Base-by-base conservation (phyloP, 345 rosid species). In the Acer negundo region DNA sequence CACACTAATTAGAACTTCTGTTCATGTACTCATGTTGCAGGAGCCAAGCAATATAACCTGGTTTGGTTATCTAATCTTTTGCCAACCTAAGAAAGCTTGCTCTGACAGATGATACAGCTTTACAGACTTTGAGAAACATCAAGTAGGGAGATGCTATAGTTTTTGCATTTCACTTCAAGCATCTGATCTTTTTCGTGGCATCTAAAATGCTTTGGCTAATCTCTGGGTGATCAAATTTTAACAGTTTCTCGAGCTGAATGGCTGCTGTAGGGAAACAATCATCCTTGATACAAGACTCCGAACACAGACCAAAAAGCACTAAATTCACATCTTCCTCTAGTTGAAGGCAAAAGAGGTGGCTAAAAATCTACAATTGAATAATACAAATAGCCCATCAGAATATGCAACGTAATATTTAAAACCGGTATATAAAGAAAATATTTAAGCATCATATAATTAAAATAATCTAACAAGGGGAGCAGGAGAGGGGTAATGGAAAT, bases 241-340 rank as follows among this genome's bases (percentile, higher is more conserved):
- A 79, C 67, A 95, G 79, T 70, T 87, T 89, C 72, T 82, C 89
- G 4, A 93, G 85, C 70, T 76, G 75, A 62, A 23, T 15, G 40
- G 91, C 79, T 10, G 93, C 90, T 69, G 77, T 83, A 5, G 88
- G 82, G 74, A 89, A 84, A 77, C 80, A 74, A 49, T 81, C 85
- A 58, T 92, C 90, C 20, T 63, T 22, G n/a, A 84, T 71, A 62
- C 63, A 79, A 68, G 76, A 70, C 31, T 87, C 91, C 8, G 90
- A 90, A 77, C 89, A 77, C 62, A 95, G 85, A 16, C 88, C 97
- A 66, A 95, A 95, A 31, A 92, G 84, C 63, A 93, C 89, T 69
- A 89, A 70, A 77, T 95, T 95, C 70, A 95, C 87, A 53, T 95
- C 97, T 85, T 87, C 93, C 82, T 95, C 94, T 1, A 95, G 90